Base-by-base conservation (phyloP, 2,329 filamentous ascomycete species). In the Tolypocladium tropicale region DNA sequence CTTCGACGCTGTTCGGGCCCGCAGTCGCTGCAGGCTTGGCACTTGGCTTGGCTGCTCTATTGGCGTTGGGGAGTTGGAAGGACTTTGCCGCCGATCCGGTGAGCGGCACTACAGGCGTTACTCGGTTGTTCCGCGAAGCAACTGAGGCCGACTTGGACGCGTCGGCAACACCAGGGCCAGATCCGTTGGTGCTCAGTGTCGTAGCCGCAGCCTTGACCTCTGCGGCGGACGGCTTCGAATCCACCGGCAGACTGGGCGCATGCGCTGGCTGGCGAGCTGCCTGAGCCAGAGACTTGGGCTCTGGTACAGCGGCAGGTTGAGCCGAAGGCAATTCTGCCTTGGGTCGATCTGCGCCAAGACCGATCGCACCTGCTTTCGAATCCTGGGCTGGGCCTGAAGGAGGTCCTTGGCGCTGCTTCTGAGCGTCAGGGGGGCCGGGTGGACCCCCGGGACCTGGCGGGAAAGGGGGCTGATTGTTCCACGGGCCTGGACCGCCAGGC, bases 101-200 rank as follows among this genome's bases (percentile, higher is more conserved):
- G 1, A 89, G 76, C 30, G 87, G 88, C 30, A 90, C 74, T 14
- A 82, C 87, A 1, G 86, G 86, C 18, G 83, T 77, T 53, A 88
- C 77, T 36, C 85, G 82, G 51, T 72, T 75, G 59, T 68, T 75
- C 62, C 71, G 79, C 18, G 77, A 77, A 12, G 77, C 78, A 2
- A 74, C 76, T 1, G 77, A 77, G 33, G 73, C 67, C n/a, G 67
- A 55, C 63, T 74, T 76, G 55, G 66, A 60, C 6, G 62, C 58
- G 30, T 72, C 69, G 11, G 64, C 68, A 53, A 73, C 67, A 36
- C 70, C 73, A 30, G 71, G 66, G n/a, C 68, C 56, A 28, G 70
- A 59, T 56, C 69, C 64, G 60, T 75, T 78, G 30, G 68, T 62
- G 11, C 64, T 61, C 23, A 72, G 70, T 61, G 55, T 68, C 65